Percentiles rank a stretch among this genome's conserved stretches.
These are phyloP conservation scores for Fonsecaea monophora DNA, from an alignment of 2,329 filamentous ascomycete species.

Conservation along the genomic window DNA sequence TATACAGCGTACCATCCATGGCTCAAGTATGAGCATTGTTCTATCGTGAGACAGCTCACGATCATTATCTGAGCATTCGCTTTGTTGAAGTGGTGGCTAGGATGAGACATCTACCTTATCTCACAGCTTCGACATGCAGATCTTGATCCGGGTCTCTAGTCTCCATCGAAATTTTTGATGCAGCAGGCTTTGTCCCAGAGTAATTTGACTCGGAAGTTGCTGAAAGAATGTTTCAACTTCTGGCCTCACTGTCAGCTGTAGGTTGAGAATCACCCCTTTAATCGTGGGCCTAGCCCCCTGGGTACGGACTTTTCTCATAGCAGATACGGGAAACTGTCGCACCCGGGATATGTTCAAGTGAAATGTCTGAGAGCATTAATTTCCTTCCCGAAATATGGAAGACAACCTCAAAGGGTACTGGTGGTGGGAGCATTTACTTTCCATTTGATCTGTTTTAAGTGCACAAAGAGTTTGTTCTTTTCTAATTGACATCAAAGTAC, in stretches of 20 bases:
- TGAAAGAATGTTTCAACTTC: conserved; percentile 12
- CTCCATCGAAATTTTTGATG: conserved; percentile 13
- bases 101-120: conserved; percentile 17
- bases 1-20: conserved; percentile 19
- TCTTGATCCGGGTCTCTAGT: conserved; percentile 14
- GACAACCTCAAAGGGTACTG: conserved; percentile 19
- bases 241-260: conserved; percentile 16
- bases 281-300: conserved; percentile 11
- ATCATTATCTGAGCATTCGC: conserved; percentile 18
- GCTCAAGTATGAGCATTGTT: conserved; percentile 18
- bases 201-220: conserved; percentile 5
- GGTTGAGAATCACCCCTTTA: conserved; percentile 20
- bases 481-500: conserved; percentile 20
- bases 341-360: conserved; percentile 15
- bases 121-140: conserved; percentile 21
- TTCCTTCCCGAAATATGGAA: conserved; percentile 19
- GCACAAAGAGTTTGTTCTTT: conserved; percentile 22
- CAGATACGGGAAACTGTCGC: conserved; percentile 22
- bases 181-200: conserved; percentile 17
- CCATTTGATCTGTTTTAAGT: conserved; percentile 18
- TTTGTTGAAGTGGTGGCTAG: conserved; percentile 13
- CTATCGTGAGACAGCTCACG: conserved; percentile 18
- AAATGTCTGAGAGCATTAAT: conserved; percentile 18
- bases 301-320: conserved; percentile 13
- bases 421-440: conserved; percentile 12